phyloP scores from a whole-genome alignment of 2,329 filamentous ascomycete genomes.

The Neoascochyta sp. region DNA sequence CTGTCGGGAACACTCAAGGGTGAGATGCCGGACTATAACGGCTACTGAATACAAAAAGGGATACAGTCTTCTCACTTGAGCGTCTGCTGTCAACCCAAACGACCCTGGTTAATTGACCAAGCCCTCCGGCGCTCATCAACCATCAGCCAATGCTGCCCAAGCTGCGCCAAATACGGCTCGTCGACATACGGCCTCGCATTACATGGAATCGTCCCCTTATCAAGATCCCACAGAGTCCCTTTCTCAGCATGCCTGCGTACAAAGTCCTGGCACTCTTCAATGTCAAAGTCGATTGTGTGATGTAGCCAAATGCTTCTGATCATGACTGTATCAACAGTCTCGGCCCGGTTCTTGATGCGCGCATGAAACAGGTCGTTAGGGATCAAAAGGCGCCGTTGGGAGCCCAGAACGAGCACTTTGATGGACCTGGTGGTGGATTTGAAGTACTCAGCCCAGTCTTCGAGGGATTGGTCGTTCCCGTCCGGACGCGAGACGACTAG shows the following conservation, averaged over 20 bases:
- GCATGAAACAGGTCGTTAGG: conserved; percentile 13
- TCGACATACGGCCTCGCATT: conserved; percentile 7
- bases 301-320: conserved; percentile 42
- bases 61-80: too few relatives aligned
- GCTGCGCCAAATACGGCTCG: conserved; percentile 6
- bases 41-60: too few relatives aligned
- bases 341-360: conserved; percentile 24
- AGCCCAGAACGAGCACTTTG: conserved; percentile 21
- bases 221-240: conserved; percentile 31
- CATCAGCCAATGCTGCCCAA: conserved; percentile 8
- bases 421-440: conserved; percentile 13
- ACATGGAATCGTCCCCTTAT: conserved; percentile 7
- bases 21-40: too few relatives aligned
- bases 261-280: conserved; percentile 42
- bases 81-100: too few relatives aligned
- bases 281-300: conserved; percentile 41
- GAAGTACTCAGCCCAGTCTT: conserved; percentile 45
- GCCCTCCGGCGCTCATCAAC: conserved; percentile 7
- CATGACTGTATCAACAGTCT: conserved; percentile 33
- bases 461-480: conserved; percentile 15
- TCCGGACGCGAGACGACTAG: conserved; percentile 45
- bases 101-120: conserved; percentile 9
- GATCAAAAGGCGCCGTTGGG: conserved; percentile 11
- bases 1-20: too few relatives aligned
- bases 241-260: conserved; percentile 42